Percentiles rank a stretch among this genome's conserved stretches.
These are phyloP conservation scores for Rhododendron simsii DNA, from an alignment of 148 eudicot genomes.

Conservation along the genomic window DNA sequence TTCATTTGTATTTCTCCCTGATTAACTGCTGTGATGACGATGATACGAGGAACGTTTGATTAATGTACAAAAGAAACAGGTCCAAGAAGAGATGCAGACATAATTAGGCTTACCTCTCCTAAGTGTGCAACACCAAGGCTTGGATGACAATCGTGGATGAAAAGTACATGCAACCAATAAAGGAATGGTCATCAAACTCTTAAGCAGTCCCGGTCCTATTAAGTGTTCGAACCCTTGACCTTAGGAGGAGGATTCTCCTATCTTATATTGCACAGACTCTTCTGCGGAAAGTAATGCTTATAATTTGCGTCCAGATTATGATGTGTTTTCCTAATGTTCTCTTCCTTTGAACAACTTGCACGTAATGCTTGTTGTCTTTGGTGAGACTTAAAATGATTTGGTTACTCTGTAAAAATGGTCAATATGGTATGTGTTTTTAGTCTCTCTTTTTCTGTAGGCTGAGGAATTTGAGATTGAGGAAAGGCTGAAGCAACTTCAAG, in stretches of 20 bases:
- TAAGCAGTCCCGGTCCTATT: background rate
- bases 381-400: background rate
- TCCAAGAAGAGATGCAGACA: background rate
- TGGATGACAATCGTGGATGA: background rate
- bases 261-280: background rate
- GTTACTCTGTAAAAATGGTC: background rate
- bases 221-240: background rate
- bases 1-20: background rate
- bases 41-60: background rate
- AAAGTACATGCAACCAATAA: background rate
- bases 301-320: background rate
- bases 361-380: background rate
- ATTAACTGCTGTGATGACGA: background rate
- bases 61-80: background rate
- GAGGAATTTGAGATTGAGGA: conserved; percentile 79
- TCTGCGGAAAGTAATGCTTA: background rate
- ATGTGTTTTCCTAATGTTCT: background rate
- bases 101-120: background rate
- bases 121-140: background rate
- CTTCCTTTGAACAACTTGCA: background rate
- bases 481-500: conserved; percentile 56
- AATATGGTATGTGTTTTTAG: background rate
- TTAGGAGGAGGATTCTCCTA: background rate
- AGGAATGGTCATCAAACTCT: background rate
- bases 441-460: conserved; percentile 40